Base-by-base conservation (phyloP, 768 basidiomycete species). In the Tulasnella calospora region DNA sequence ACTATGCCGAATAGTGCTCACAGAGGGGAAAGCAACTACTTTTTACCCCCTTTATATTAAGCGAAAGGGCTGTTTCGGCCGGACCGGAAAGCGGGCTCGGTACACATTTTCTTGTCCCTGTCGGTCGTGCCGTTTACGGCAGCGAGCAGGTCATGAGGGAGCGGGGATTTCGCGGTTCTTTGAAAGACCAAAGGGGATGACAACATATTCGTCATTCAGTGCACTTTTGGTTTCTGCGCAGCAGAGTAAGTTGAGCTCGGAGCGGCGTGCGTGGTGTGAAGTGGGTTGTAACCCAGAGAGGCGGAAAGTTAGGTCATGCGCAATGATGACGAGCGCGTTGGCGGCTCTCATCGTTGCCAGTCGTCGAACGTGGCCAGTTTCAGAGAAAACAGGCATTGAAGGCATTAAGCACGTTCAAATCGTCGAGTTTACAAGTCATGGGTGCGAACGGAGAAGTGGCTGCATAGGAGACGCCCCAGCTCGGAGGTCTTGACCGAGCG, bases 271-370 rank as follows among this genome's bases (percentile, higher is more conserved):
- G 55, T 30, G 2, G 55, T 27, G 55, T 30, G 55, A 57, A 67
- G 27, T 67, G 61, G 61, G 61, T 21, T 51, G 51, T 51, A 51
- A 41, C 30, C 61, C 61, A 30, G 30, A 33, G 61, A 67, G 61
- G 27, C 27, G 61, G 61, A 67, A 67, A 67, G 61, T 67, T 67
- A 67, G 61, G 61, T 67, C 61, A 67, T 35, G 61, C 23, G 61
- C 23, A 27, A 51, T 12, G 7, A 51, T 51, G 61, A 67, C 61
- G 27, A 33, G 51, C 33, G 61, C 2, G 61, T 35, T 67, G 27
- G 61, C 35, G 61, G 61, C 61, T 67, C 61, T 67, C 15, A 27
- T 67, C 7, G 61, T 27, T 67, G 5, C 61, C 3, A 19, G 61
- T 6, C 6, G 6, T 67, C 61, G 61, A 67, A 67, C 61, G 61